Evolutionary conservation across 1,284 basidiomycete species (phyloP), one percentile per base, ranked within the genome.

Genomic region (Malassezia vespertilionis): DNA sequence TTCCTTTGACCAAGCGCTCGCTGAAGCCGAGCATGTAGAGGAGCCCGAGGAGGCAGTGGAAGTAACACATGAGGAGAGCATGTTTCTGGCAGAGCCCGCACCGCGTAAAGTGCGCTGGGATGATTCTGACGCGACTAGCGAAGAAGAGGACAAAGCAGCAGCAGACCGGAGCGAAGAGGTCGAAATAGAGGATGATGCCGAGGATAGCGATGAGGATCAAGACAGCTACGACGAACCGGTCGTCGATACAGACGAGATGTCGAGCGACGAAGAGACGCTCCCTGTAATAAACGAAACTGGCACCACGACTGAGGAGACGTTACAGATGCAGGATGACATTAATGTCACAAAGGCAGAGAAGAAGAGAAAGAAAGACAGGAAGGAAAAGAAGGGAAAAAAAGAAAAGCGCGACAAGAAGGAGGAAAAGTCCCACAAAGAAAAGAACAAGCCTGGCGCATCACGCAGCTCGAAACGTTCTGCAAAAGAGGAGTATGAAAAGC

Each of bases 1-100:
- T 10, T 28, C 52, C 0, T 57, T 56, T 1, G 35, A 52, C 4
- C 52, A 57, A 7, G 53, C 46, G 5, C 40, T 60, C 14, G 54
- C 54, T 2, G 23, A 53, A n/a, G 23, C 23, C 15, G 44, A 46
- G 31, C 23, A 30, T 15, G 21, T 35, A 37, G 44, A 55, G 22
- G 40, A 36, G 24, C 39, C 34, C 17, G 31, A 33, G 8, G 45
- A 46, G 14, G 45, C 26, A 18, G 21, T 12, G 14, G 4, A 47
- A n/a, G 22, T 37, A 10, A 37, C n/a, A 18, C n/a, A n/a, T n/a
- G 28, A 22, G 20, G 40, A 15, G 18, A 5, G 20, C n/a, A n/a
- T n/a, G n/a, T n/a, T n/a, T n/a, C n/a, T n/a, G n/a, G n/a, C n/a
- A 3, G 3, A 20, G 14, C 18, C 7, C 6, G n/a, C 10, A 17